Evolutionary conservation across 169 alveolate genomes (phyloP).

Genomic region (Sarcocystis neurona): DNA sequence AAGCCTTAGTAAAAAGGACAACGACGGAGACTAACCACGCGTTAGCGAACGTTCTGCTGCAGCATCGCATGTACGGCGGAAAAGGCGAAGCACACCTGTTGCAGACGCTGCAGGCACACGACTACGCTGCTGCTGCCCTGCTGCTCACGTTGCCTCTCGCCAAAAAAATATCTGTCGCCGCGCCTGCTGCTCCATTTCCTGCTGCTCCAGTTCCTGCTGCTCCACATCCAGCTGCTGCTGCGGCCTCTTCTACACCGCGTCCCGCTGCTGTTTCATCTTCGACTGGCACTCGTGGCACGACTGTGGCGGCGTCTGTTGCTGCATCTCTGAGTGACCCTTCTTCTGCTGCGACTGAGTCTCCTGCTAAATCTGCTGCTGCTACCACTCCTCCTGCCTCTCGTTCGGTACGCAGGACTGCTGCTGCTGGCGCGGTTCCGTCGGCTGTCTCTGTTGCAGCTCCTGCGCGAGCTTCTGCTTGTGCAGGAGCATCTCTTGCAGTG

Average conservation of each 20-base stretch:
- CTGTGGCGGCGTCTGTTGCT: not conserved
- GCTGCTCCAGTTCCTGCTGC: not conserved
- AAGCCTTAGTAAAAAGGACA: too few species aligned
- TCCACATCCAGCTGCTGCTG: not conserved
- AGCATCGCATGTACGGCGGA: too few species aligned
- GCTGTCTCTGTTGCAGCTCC: too few species aligned
- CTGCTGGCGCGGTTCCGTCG: not conserved
- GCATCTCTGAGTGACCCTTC: not conserved
- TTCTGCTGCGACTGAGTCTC: not conserved
- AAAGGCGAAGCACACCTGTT: not conserved
- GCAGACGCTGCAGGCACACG: not conserved
- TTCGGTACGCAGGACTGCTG: not conserved
- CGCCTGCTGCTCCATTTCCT: not conserved
- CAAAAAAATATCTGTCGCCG: not conserved
- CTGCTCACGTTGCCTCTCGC: slow-evolving; percentile 4
- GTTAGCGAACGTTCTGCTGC: too few species aligned
- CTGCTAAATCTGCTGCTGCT: not conserved
- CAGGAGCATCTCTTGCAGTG: too few species aligned
- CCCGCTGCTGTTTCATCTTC: not conserved
- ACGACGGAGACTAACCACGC: too few species aligned
- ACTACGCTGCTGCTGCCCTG: not conserved
- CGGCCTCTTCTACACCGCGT: not conserved
- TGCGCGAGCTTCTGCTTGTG: too few species aligned
- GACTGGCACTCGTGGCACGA: not conserved
- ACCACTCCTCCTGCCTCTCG: not conserved